Base-by-base conservation (phyloP, 2,329 filamentous ascomycete species). In the Dactylellina parvicollis region DNA sequence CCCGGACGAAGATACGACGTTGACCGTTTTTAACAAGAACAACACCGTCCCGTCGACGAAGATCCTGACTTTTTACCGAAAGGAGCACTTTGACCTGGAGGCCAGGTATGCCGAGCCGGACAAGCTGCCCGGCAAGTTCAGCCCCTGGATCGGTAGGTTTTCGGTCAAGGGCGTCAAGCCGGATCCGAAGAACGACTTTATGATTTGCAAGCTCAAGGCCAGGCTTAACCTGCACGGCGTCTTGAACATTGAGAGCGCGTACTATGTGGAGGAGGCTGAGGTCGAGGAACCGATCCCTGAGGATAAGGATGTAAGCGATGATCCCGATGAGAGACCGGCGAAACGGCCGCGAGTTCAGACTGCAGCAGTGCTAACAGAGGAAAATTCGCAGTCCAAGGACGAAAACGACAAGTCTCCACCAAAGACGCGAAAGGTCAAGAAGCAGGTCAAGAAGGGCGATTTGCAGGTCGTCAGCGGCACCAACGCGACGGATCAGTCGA, bases 171-270 rank as follows among this genome's bases (percentile, higher is more conserved):
- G 91, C 47, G 94, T 99, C 80, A 93, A 97, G 86, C 90, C 92
- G 40, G 92, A 96, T 80, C 87, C 89, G 77, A 93, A 95, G 81
- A 92, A 96, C 73, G 95, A 98, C 81, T 99, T 98, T 82, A 98
- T 99, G 94, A 96, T 98, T 79, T 99, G 95, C 90, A 99, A 99
- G 85, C 89, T 99, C 75, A 98, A 98, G 87, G 94, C 95, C 50
- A 89, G 95, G 76, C 87, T 99, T 65, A 99, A 99, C 84, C 87
- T 98, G 76, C 93, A 98, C 84, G 95, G 95, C 81, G 88, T 99
- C 71, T 85, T 99, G 77, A 98, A 98, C 80, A 90, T 99, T 36
- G 95, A 99, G 85, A 93, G 89, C 75, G 95, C 93, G 74, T 99
- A 99, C 85, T 98, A 92, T 79, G 95, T 99, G 60, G 95, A 99